Evolutionary conservation across 208 protist species (phyloP).

Genomic region (Crithidia fasciculata): DNA sequence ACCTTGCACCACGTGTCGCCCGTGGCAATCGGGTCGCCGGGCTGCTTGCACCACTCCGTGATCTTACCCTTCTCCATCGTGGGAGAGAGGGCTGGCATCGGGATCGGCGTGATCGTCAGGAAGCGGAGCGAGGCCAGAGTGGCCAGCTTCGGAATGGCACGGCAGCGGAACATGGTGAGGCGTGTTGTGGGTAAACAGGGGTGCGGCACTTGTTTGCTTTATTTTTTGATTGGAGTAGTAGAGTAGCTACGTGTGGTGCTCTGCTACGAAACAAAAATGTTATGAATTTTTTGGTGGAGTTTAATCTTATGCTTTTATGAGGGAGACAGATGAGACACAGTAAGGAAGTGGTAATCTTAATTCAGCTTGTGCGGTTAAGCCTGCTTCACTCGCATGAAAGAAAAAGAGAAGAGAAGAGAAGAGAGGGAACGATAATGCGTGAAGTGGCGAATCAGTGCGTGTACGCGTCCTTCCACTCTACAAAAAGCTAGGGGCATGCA

Average conservation of each 20-base stretch:
- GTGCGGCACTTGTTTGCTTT: not conserved
- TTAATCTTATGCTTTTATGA: slow-evolving; percentile 11
- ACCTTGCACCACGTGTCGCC: slow-evolving; percentile 94
- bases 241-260: not conserved
- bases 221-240: not conserved
- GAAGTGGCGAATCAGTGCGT: too few species aligned
- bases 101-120: slow-evolving; percentile 85
- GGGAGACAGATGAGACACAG: not conserved
- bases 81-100: slow-evolving; percentile 96
- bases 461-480: too few species aligned
- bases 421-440: not conserved
- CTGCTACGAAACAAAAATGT: not conserved
- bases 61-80: slow-evolving; percentile 96
- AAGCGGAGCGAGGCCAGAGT: slow-evolving; percentile 51
- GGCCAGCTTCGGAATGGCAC: slow-evolving; percentile 50
- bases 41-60: slow-evolving; percentile 89
- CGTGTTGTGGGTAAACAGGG: slow-evolving; percentile 14
- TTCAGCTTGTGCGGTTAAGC: not conserved
- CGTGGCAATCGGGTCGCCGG: slow-evolving; percentile 85
- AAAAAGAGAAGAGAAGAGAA: slow-evolving; percentile 3
- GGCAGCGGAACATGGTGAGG: slow-evolving; percentile 72
- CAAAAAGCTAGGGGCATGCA: too few species aligned
- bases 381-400: not conserved
- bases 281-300: slow-evolving; percentile 17
- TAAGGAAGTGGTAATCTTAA: not conserved